Conservation (phyloP, 2,329 filamentous ascomycete genomes). For the Triangularia verruculosa region DNA sequence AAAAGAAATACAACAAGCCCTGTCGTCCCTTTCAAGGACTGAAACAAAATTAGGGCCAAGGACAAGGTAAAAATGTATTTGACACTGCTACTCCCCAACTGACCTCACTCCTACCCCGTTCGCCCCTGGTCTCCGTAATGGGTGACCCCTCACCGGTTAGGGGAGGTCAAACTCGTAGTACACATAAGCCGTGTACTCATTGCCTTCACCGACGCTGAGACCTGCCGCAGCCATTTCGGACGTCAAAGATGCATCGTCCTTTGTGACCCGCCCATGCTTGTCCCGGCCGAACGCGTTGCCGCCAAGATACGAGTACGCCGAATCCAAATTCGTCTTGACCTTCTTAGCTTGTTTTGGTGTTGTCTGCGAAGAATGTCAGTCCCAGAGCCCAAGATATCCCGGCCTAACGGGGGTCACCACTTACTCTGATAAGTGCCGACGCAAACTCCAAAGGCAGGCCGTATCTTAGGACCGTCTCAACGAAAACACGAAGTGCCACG, state of each 20-base stretch:
- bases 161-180: conserved; percentile 91
- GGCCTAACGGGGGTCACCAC: conserved; percentile 29
- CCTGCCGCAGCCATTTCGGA: conserved; percentile 81
- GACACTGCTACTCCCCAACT: neutral
- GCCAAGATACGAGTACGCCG: conserved; percentile 83
- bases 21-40: neutral
- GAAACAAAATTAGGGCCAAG: neutral
- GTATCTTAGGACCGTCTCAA: conserved; percentile 96
- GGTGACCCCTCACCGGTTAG: conserved; percentile 22
- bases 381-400: neutral
- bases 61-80: neutral
- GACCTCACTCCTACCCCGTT: neutral
- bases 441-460: conserved; percentile 89
- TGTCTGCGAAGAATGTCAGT: conserved; percentile 54
- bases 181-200: conserved; percentile 93
- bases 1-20: neutral
- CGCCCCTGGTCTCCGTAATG: neutral
- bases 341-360: conserved; percentile 79
- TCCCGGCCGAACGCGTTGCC: conserved; percentile 92
- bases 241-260: conserved; percentile 77
- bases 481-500: conserved; percentile 86
- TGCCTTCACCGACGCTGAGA: conserved; percentile 63
- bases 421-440: conserved; percentile 78
- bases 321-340: conserved; percentile 74
- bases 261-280: conserved; percentile 87